Percentiles rank a stretch among this genome's conserved stretches.
Conservation (phyloP, 2,329 filamentous ascomycete genomes). For the Fusarium sp. region DNA sequence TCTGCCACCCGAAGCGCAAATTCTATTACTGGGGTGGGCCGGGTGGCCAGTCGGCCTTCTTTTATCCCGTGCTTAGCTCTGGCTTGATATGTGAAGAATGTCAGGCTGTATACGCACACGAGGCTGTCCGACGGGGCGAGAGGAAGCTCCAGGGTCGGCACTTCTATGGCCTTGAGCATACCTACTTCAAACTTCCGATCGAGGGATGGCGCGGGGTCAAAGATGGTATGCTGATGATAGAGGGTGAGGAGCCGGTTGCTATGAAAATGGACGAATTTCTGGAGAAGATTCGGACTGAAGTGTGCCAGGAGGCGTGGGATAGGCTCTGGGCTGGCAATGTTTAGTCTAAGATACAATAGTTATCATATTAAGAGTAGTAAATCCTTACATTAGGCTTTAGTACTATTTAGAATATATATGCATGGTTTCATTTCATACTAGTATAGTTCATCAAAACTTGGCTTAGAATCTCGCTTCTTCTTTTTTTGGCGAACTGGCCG, state of each 20-base stretch:
- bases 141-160: not conserved
- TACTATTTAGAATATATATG: no score
- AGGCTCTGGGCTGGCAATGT: conserved; percentile 9
- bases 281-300: conserved; percentile 1
- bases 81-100: conserved; percentile 11
- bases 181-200: conserved; percentile 10
- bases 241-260: conserved; percentile 6
- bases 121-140: not conserved
- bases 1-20: not conserved
- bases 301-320: conserved; percentile 10
- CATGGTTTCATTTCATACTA: no score
- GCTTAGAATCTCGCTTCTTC: no score
- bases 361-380: no score
- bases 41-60: not conserved
- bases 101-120: not conserved
- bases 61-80: not conserved
- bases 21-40: not conserved
- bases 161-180: not conserved
- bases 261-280: not conserved
- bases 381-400: no score
- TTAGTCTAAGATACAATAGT: no score
- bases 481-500: no score
- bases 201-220: conserved; percentile 13
- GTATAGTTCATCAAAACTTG: no score
- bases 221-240: conserved; percentile 9